Evolutionary conservation across 371 early-diverging fungal genomes (phyloP), one percentile per base, ranked within the genome.

Genomic region (Mucor piriformis): DNA sequence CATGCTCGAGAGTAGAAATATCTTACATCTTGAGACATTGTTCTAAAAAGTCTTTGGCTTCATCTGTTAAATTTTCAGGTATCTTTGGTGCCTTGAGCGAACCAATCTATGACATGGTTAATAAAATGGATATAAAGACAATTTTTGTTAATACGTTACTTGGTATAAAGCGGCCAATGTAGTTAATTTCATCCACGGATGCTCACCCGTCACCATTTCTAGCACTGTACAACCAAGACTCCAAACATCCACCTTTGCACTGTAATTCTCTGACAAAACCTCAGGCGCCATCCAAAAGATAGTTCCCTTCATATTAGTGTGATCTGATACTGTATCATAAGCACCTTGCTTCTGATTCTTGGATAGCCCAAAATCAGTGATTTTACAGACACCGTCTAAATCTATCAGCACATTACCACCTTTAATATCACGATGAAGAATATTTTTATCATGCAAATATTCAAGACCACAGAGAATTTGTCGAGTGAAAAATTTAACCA

Each of bases 291-390:
- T 92, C 94, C 94, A 91, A 84, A 82, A 90, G 80, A 66, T 70
- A 1, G 66, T 67, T 0, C 69, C 69, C 37, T 52, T 59, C 63
- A 63, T 61, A 18, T 33, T 55, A 1, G 61, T 62, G 33, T 70
- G 49, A 20, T 56, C 53, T 2, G 62, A 52, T 6, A 33, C 23
- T 3, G 47, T 11, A 20, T 73, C 63, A 42, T 72, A 72, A 2
- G 63, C 69, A 8, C 55, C 49, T 4, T 66, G 51, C 15, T 63
- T 56, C 43, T 69, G 61, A 27, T 57, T 60, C 73, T 98, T 97
- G 6, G 97, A 93, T 27, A 98, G 85, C 8, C 99, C 99, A 86
- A 99, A 99, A 74, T 99, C 99, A 2, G 95, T 89, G 34, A 99
- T 96, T 75, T 97, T 98, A 50, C 92, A 89, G 11, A 81, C 74